These are phyloP conservation scores for Teratosphaeriaceae sp. DNA, from an alignment of 2,329 filamentous ascomycete genomes.

Conservation along the genomic window DNA sequence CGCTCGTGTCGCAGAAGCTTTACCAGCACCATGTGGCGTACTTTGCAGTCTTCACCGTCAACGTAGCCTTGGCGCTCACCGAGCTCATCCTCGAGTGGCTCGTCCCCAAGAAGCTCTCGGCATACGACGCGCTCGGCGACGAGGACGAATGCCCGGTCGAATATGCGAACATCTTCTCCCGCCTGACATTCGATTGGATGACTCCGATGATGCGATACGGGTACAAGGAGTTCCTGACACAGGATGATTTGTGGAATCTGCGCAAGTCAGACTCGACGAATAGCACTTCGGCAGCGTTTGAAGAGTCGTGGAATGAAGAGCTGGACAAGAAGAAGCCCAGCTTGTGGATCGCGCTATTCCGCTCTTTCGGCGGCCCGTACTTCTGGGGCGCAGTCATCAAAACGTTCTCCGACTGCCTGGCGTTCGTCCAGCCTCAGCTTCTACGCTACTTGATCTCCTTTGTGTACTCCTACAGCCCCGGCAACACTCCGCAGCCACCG, in stretches of 20 bases:
- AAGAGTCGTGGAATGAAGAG: constrained; percentile 70
- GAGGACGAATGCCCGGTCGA: constrained; percentile 72
- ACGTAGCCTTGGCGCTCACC: constrained; percentile 59
- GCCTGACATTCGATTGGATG: constrained; percentile 97
- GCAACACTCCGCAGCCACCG: constrained; percentile 62
- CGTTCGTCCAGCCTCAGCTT: constrained; percentile 87
- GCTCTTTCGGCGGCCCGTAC: constrained; percentile 81
- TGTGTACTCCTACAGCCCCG: constrained; percentile 64
- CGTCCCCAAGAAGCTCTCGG: constrained; percentile 69
- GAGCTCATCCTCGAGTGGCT: constrained; percentile 82
- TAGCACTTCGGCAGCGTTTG: constrained; percentile 62
- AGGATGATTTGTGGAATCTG: constrained; percentile 93
- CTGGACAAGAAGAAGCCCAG: constrained; percentile 66
- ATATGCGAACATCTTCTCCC: constrained; percentile 89
- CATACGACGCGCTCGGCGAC: constrained; percentile 60
- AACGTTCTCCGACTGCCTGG: constrained; percentile 73
- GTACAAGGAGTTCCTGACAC: constrained; percentile 84
- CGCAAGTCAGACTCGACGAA: constrained; percentile 73
- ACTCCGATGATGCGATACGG: constrained; percentile 95
- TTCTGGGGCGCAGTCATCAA: constrained; percentile 79
- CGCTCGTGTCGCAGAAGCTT: constrained; percentile 70
- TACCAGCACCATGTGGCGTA: constrained; percentile 62
- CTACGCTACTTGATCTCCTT: constrained; percentile 78
- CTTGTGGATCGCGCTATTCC: constrained; percentile 79
- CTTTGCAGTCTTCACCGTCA: constrained; percentile 69